phyloP scores from a whole-genome alignment of 192 early-diverging fungal genomes.

The Gaertneriomyces semiglobifer region DNA sequence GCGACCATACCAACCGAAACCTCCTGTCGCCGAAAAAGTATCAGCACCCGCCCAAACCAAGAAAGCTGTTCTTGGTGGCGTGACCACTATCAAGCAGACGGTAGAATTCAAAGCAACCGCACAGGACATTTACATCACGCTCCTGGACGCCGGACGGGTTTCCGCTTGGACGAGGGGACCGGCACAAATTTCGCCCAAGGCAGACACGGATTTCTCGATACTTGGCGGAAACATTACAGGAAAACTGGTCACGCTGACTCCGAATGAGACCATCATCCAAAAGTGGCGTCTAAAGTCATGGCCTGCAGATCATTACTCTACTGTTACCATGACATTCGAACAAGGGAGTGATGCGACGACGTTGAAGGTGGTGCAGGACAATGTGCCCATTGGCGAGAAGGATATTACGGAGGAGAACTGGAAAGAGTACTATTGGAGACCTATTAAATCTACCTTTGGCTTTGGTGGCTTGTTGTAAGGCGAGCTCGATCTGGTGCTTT shows the following conservation, averaged over 20 bases:
- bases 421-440: conserved; percentile 89
- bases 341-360: conserved; percentile 64
- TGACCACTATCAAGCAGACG: conserved; percentile 64
- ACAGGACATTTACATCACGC: conserved; percentile 71
- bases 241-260: conserved; percentile 59
- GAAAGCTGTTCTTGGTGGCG: conserved; percentile 29
- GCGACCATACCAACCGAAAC: conserved; percentile 50
- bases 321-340: conserved; percentile 71
- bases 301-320: conserved; percentile 83
- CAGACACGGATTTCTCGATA: conserved; percentile 65
- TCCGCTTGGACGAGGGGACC: conserved; percentile 74
- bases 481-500: no score
- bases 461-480: no score
- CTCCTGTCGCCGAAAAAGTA: conserved; percentile 14
- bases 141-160: conserved; percentile 73
- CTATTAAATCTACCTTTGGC: conserved; percentile 88
- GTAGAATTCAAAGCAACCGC: conserved; percentile 83
- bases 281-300: conserved; percentile 84
- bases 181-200: conserved; percentile 60
- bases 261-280: conserved; percentile 73
- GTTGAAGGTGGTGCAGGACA: conserved; percentile 72
- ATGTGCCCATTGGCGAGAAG: conserved; percentile 86
- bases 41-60: conserved; percentile 17
- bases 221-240: conserved; percentile 91
- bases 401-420: conserved; percentile 83